Conservation (phyloP, 345 rosid genomes). For the Moringa oleifera region DNA sequence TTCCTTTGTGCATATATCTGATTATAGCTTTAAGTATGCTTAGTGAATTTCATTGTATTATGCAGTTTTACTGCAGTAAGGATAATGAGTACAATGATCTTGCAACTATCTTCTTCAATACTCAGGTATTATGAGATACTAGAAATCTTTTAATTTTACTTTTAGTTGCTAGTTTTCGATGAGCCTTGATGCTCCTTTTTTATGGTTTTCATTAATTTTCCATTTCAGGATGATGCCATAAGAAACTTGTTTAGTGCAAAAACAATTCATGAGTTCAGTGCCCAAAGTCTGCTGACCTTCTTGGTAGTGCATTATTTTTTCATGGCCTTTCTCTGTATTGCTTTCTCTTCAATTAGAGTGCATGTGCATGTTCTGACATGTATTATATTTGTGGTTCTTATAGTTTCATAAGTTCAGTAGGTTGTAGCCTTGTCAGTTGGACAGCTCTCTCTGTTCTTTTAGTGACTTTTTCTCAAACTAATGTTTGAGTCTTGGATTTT, state of each 20-base stretch:
- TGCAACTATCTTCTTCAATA: slow-evolving; percentile 95
- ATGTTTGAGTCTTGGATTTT: background rate
- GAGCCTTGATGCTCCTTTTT: background rate
- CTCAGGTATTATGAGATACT: slow-evolving; percentile 54
- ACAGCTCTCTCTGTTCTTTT: slow-evolving; percentile 1
- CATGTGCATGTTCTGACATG: slow-evolving; percentile 5
- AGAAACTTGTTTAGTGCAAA: slow-evolving; percentile 98
- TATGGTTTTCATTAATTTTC: slow-evolving; percentile 1
- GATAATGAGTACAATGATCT: slow-evolving; percentile 90
- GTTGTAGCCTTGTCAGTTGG: slow-evolving; percentile 15
- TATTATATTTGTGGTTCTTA: background rate
- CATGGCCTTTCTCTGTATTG: background rate
- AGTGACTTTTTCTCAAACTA: background rate
- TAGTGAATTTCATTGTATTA: slow-evolving; percentile 12
- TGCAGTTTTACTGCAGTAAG: slow-evolving; percentile 85
- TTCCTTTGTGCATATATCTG: slow-evolving; percentile 1
- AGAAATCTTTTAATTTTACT: background rate
- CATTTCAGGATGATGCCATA: slow-evolving; percentile 90
- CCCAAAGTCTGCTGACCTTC: slow-evolving; percentile 86
- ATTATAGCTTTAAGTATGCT: slow-evolving; percentile 12
- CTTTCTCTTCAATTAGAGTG: too few species aligned
- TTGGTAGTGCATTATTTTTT: slow-evolving; percentile 43
- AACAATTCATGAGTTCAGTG: slow-evolving; percentile 92
- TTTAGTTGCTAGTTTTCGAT: slow-evolving; percentile 8
- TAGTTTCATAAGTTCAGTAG: slow-evolving; percentile 5